Evolutionary conservation across 495 filamentous ascomycete genomes (phyloP).

Genomic region (Hyaloscypha bicolor): DNA sequence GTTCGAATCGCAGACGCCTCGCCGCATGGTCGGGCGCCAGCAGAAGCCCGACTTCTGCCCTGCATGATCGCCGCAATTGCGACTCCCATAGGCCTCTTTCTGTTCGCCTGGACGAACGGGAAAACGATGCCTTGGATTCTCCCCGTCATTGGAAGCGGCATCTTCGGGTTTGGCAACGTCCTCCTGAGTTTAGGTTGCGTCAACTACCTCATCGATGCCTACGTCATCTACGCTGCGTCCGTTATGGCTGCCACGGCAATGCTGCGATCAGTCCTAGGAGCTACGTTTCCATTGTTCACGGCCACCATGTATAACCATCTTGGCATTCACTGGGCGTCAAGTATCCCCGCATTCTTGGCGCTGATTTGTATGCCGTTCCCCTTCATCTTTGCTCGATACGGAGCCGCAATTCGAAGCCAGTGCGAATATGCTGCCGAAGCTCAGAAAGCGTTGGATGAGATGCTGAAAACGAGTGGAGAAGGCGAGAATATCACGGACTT

Average conservation of each 20-base stretch:
- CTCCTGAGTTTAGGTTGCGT: conserved; percentile 70
- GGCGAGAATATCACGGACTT: too few relatives aligned
- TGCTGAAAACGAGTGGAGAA: too few relatives aligned
- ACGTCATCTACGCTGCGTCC: conserved; percentile 66
- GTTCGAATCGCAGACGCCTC: too few relatives aligned
- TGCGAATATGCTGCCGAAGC: too few relatives aligned
- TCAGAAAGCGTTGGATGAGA: too few relatives aligned
- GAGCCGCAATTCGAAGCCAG: neutral
- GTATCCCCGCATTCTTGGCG: conserved; percentile 67
- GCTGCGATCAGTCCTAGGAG: conserved; percentile 59
- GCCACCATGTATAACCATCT: conserved; percentile 54
- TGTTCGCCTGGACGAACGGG: too few relatives aligned
- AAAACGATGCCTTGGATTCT: too few relatives aligned
- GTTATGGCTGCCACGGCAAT: conserved; percentile 64
- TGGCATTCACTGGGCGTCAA: conserved; percentile 71
- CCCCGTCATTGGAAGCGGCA: conserved; percentile 40
- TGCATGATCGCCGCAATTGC: too few relatives aligned
- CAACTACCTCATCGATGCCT: conserved; percentile 78
- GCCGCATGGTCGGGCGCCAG: too few relatives aligned
- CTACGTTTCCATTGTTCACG: conserved; percentile 63
- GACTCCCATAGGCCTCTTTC: too few relatives aligned
- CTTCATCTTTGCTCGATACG: neutral
- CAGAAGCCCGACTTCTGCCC: too few relatives aligned
- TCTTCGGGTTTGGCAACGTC: conserved; percentile 55
- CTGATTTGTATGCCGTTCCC: conserved; percentile 55